These are phyloP conservation scores for Shiraia bambusicola DNA, from an alignment of 2,329 filamentous ascomycete species.

Conservation along the genomic window DNA sequence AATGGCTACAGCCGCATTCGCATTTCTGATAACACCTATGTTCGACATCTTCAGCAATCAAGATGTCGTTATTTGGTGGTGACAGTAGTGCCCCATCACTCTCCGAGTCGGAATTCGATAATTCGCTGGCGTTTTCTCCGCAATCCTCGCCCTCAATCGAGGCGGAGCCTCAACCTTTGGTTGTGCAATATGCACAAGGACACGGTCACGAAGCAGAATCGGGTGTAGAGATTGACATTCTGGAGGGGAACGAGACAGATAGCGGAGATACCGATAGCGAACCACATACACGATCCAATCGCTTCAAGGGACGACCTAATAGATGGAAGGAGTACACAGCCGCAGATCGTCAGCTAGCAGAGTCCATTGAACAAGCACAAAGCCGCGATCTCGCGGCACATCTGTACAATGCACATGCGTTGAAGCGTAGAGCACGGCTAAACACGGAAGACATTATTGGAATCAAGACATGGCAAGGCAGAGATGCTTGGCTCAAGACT, in stretches of 20 bases:
- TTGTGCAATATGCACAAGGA: slow-evolving; percentile 10
- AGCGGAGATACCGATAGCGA: slow-evolving; percentile 12
- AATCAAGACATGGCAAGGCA: slow-evolving; percentile 43
- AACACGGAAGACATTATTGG: slow-evolving; percentile 14
- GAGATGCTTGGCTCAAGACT: slow-evolving; percentile 44
- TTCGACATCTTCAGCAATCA: slow-evolving; percentile 24
- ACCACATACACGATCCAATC: slow-evolving; percentile 57
- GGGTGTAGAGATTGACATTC: slow-evolving; percentile 6
- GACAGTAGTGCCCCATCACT: slow-evolving; percentile 20
- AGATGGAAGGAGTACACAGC: slow-evolving; percentile 68
- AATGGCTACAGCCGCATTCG: slow-evolving; percentile 4
- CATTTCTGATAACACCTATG: slow-evolving; percentile 2
- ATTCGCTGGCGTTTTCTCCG: slow-evolving; percentile 5
- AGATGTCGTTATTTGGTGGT: slow-evolving; percentile 45
- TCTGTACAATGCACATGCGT: slow-evolving; percentile 73
- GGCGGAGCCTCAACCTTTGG: slow-evolving; percentile 8
- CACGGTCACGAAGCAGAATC: neutral
- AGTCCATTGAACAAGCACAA: slow-evolving; percentile 63
- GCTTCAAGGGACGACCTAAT: slow-evolving; percentile 65
- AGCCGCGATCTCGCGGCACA: slow-evolving; percentile 72
- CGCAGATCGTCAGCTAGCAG: slow-evolving; percentile 63
- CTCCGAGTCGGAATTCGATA: slow-evolving; percentile 13
- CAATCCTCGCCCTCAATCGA: slow-evolving; percentile 10
- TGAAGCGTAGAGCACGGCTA: slow-evolving; percentile 57
- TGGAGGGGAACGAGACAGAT: slow-evolving; percentile 18